phyloP scores from a whole-genome alignment of 768 basidiomycete species.

The Coprinellus micaceus region DNA sequence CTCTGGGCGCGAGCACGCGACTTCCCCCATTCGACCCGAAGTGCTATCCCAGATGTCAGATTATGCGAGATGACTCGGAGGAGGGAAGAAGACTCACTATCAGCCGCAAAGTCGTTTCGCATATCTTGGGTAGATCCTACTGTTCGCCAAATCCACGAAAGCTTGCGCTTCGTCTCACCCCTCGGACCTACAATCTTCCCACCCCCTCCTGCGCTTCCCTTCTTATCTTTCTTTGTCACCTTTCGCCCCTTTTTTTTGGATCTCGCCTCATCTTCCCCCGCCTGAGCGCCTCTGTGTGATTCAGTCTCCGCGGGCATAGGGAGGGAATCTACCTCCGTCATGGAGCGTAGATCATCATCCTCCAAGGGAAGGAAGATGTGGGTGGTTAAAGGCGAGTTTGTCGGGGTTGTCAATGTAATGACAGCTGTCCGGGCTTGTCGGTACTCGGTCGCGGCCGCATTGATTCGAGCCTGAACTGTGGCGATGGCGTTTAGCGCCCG shows the following conservation, averaged over 20 bases:
- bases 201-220: too few relatives aligned
- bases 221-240: too few relatives aligned
- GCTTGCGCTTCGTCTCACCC: constrained; percentile 13
- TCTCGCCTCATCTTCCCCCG: too few relatives aligned
- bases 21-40: background rate
- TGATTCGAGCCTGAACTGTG: constrained; percentile 14
- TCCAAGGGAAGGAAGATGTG: background rate
- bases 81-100: background rate
- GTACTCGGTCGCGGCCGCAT: constrained; percentile 15
- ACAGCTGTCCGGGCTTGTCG: background rate
- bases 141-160: constrained; percentile 19
- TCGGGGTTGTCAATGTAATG: background rate
- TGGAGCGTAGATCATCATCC: background rate
- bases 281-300: background rate
- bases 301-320: too few relatives aligned
- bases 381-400: too few relatives aligned
- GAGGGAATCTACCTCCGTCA: too few relatives aligned
- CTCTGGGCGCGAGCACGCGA: background rate
- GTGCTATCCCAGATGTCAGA: background rate
- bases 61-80: background rate
- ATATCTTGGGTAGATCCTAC: constrained; percentile 3
- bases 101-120: constrained; percentile 1
- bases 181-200: too few relatives aligned
- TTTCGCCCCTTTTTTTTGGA: too few relatives aligned
- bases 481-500: constrained; percentile 17